phyloP scores from a whole-genome alignment of 225 moss, liverwort and hornwort species.

The Marchantia paleacea region DNA sequence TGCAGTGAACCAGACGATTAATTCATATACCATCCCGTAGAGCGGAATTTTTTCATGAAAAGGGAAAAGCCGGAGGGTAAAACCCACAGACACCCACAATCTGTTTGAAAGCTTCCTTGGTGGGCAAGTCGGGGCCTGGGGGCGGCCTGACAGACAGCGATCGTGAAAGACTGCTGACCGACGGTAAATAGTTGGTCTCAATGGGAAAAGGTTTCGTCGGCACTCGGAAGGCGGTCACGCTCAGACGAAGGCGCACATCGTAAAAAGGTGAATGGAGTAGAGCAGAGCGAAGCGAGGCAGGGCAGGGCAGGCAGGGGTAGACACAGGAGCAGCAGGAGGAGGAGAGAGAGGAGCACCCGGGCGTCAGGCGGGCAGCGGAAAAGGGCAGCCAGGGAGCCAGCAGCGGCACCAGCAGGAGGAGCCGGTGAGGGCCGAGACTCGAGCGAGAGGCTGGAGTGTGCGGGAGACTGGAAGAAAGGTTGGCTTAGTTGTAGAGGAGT shows the following conservation, averaged over 20 bases:
- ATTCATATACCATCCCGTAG: too few species aligned
- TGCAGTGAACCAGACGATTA: too few species aligned
- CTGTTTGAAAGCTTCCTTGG: too few species aligned
- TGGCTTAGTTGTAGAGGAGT: not conserved
- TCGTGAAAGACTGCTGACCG: not conserved
- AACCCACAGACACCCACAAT: too few species aligned
- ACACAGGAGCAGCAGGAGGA: not conserved
- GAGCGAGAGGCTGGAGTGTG: too few species aligned
- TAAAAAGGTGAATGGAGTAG: not conserved
- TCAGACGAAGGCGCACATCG: not conserved
- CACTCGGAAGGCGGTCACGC: too few species aligned
- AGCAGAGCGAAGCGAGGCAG: not conserved
- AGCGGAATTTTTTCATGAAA: too few species aligned
- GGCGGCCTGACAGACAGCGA: not conserved
- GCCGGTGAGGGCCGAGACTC: too few species aligned
- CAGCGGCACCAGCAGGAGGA: too few species aligned
- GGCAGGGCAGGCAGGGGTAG: not conserved
- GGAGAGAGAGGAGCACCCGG: not conserved
- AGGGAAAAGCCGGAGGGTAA: too few species aligned
- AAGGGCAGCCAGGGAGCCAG: not conserved
- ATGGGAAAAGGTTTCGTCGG: not conserved
- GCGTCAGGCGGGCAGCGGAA: not conserved
- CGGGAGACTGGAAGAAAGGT: not conserved
- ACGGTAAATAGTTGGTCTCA: not conserved
- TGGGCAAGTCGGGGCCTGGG: too few species aligned